Evolutionary conservation across 1,284 basidiomycete genomes (phyloP), one percentile per base, ranked within the genome.

Genomic region (Sanghuangporus baumii): DNA sequence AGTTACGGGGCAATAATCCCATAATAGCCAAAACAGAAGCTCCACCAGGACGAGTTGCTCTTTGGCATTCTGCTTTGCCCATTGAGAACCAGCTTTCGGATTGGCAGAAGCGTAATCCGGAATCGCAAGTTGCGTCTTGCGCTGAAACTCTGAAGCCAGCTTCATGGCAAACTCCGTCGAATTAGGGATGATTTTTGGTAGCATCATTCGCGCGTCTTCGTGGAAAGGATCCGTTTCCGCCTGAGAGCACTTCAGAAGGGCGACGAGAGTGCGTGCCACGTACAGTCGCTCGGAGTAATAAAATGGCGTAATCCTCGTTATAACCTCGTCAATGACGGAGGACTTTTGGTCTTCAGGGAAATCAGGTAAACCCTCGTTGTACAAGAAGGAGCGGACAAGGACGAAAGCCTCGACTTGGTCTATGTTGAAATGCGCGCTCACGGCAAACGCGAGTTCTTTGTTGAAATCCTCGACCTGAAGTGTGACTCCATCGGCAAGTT

Each of bases 1-100:
- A 41, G 78, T 80, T 67, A 90, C 87, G 0, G 86, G 75, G 6
- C 86, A 83, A 64, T 86, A 87, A n/a, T 83, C 85, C 84, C 89
- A 94, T 83, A 93, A 86, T 2, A 87, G 81, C 82, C 91, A 92
- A 72, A 95, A 96, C 37, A 94, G 78, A 40, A 93, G 83, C 69
- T 96, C 94, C 52, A 95, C 76, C 23, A 94, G 72, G 7, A 87
- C 85, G 36, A 94, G 77, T 70, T 95, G 93, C 71, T 94, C 90
- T 69, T 83, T 85, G 18, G 84, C 72, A 68, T 86, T 88, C 70
- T 93, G 92, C 72, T 91, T 93, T 18, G 87, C 88, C 87, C 91
- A 93, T 43, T 79, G 76, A 3, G 86, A 79, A 1, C 88, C 86
- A 31, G 82, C 79, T 61, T 80, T 80, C 0, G 89, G 85, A 59